phyloP scores from a whole-genome alignment of 2,329 filamentous ascomycete species.

The Botrytis byssoidea region DNA sequence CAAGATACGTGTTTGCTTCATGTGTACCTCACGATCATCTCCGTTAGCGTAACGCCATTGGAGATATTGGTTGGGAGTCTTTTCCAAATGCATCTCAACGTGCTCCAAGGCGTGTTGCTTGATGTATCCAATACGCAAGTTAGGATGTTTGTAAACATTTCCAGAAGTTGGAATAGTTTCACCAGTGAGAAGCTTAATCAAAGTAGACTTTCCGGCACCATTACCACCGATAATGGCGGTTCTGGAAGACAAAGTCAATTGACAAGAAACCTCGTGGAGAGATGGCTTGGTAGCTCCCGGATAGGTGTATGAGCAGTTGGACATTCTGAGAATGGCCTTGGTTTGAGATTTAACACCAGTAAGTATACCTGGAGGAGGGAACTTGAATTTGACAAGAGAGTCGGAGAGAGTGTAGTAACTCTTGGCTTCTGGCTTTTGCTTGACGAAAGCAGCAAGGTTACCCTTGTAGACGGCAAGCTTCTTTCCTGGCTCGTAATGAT shows the following conservation, averaged over 20 bases:
- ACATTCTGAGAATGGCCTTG: constrained; percentile 93
- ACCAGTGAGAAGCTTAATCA: constrained; percentile 95
- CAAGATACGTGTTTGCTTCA: constrained; percentile 94
- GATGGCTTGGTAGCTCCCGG: constrained; percentile 86
- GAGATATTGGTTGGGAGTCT: constrained; percentile 97
- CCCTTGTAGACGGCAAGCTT: constrained; percentile 86
- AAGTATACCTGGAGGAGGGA: constrained; percentile 91
- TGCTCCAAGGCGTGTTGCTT: constrained; percentile 99
- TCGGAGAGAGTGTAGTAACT: constrained; percentile 96
- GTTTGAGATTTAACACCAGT: constrained; percentile 94
- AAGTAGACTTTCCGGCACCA: constrained; percentile 95
- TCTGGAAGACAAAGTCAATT: constrained; percentile 83
- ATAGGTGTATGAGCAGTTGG: constrained; percentile 87
- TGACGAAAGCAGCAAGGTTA: constrained; percentile 80
- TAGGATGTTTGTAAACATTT: constrained; percentile 96
- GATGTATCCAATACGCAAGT: constrained; percentile 98
- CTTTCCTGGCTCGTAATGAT: constrained; percentile 95
- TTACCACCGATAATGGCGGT: constrained; percentile 97
- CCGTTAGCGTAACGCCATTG: constrained; percentile 98
- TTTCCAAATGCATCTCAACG: constrained; percentile 99
- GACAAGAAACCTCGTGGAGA: constrained; percentile 82
- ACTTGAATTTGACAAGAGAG: constrained; percentile 92
- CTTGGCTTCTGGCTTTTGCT: constrained; percentile 89
- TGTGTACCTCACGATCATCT: constrained; percentile 91
- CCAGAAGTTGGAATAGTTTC: constrained; percentile 81